Evolutionary conservation across 2,329 filamentous ascomycete genomes (phyloP).

Genomic region (Aspergillus phoenicis): DNA sequence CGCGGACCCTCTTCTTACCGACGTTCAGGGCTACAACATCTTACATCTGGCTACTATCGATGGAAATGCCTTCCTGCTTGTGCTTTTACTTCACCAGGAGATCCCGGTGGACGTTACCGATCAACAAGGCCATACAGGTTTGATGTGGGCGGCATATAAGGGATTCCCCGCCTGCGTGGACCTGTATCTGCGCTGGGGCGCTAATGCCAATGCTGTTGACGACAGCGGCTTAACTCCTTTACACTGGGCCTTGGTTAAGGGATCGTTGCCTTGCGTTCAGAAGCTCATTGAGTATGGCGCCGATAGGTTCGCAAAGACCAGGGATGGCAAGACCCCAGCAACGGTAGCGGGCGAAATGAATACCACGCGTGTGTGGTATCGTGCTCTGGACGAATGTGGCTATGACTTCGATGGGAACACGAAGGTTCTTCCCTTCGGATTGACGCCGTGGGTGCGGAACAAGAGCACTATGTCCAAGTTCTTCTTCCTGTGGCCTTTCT

Average conservation of each 20-base stretch:
- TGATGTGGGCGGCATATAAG: slow-evolving; percentile 99
- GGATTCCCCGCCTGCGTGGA: slow-evolving; percentile 92
- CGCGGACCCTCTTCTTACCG: slow-evolving; percentile 87
- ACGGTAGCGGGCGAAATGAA: slow-evolving; percentile 89
- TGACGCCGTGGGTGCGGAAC: slow-evolving; percentile 73
- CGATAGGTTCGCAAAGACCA: slow-evolving; percentile 87
- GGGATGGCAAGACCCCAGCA: slow-evolving; percentile 85
- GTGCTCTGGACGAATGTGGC: slow-evolving; percentile 79
- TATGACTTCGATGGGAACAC: slow-evolving; percentile 78
- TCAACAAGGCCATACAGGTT: slow-evolving; percentile 83
- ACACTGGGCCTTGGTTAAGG: slow-evolving; percentile 96
- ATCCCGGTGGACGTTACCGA: slow-evolving; percentile 92
- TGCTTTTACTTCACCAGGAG: slow-evolving; percentile 89
- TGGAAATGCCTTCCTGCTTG: slow-evolving; percentile 87
- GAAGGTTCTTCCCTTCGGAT: slow-evolving; percentile 69
- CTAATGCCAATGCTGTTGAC: slow-evolving; percentile 85
- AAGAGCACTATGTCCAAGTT: slow-evolving; percentile 78
- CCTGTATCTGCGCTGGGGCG: slow-evolving; percentile 89
- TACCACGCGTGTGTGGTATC: slow-evolving; percentile 77
- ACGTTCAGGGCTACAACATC: slow-evolving; percentile 96
- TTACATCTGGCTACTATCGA: slow-evolving; percentile 96
- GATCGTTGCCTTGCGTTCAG: slow-evolving; percentile 82
- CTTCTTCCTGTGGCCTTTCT: slow-evolving; percentile 85
- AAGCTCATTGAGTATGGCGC: slow-evolving; percentile 95
- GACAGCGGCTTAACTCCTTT: slow-evolving; percentile 92